Base-by-base conservation (phyloP, 495 filamentous ascomycete species). In the Halenospora varia region DNA sequence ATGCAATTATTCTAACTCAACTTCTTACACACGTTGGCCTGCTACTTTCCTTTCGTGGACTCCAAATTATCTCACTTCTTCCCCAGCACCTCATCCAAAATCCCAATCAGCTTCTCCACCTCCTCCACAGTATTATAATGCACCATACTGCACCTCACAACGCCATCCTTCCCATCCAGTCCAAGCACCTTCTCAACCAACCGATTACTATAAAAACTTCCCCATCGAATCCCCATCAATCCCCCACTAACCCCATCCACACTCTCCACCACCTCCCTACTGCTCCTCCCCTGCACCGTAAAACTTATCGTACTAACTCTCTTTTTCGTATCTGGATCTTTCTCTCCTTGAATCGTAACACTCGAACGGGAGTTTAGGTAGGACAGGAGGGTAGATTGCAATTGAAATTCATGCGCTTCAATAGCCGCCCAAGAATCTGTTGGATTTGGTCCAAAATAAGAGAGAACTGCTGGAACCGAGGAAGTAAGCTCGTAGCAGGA, bases 71-170 rank as follows among this genome's bases (percentile, higher is more conserved):
- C 10, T 19, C 19, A 47, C 25, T 49, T 23, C 60, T 59, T 68
- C 51, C 50, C 68, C 29, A 73, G 48, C 1, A 78, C 75, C 55
- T 73, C 71, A 42, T 78, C 71, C 35, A 84, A 62, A 6, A 77
- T 73, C 25, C 66, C 67, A 15, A 83, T 73, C 49, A 82, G 73
- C 49, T 68, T 73, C 29, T 73, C 66, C 19, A 86, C 72, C 62
- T 88, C 84, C 3, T 78, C 74, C 70, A 77, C 82, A 6, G 83
- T 89, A 65, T 90, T 92, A 71, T 90, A 90, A 73, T 89, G 86
- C 68, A 86, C 78, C 73, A 88, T 74, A 62, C 80, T 85, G 35
- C 89, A 83, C 66, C 88, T 79, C 15, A 88, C 77, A 18, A 90
- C 82, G 1, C 86, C 88, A 59, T 85, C 82, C 1, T 62, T 62